Evolutionary conservation across 2,329 filamentous ascomycete genomes (phyloP), one percentile per base, ranked within the genome.

Genomic region (Epichloe glyceriae): DNA sequence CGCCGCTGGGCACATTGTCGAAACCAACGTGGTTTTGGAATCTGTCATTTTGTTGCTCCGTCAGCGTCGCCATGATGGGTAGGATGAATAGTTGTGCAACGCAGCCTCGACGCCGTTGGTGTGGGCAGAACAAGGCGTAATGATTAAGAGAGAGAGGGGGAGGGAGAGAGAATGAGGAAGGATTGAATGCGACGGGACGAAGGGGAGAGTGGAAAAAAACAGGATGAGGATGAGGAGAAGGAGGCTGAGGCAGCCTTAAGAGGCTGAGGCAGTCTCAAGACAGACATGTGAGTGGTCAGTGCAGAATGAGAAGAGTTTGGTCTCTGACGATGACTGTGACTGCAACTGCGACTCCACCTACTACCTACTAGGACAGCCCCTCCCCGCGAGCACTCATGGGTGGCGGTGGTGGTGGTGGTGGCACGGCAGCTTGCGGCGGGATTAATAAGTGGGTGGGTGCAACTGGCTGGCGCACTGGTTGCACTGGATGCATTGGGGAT

Each of bases 21-120:
- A 82, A 82, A 38, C 74, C 76, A 53, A 82, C 77, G 65, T 80
- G 78, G 35, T 71, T 69, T 58, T 75, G 72, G 62, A 80, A 81
- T 60, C 78, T 82, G 65, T 68, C 63, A 56, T 63, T 62, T 58
- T 55, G 63, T 53, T 55, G 58, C 47, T 61, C 58, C 51, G 71
- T 76, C 68, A 75, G 73, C 63, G 63, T 62, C 53, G 67, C 61
- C 71, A 73, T 74, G 39, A 55, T 48, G 51, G 42, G 52, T 54
- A 47, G 41, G 49, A 48, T 47, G 33, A 33, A 15, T 46, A 7
- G 14, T 38, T 12, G 26, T 12, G 35, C 10, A 45, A 38, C 38
- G 34, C 14, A 33, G 43, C 35, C 30, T 43, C 30, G 42, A 19
- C 15, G 50, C 34, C 30, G 38, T 43, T 26, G 8, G 41, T 8